These are phyloP conservation scores for Cercospora sojina DNA, from an alignment of 2,329 filamentous ascomycete genomes.

Conservation along the genomic window DNA sequence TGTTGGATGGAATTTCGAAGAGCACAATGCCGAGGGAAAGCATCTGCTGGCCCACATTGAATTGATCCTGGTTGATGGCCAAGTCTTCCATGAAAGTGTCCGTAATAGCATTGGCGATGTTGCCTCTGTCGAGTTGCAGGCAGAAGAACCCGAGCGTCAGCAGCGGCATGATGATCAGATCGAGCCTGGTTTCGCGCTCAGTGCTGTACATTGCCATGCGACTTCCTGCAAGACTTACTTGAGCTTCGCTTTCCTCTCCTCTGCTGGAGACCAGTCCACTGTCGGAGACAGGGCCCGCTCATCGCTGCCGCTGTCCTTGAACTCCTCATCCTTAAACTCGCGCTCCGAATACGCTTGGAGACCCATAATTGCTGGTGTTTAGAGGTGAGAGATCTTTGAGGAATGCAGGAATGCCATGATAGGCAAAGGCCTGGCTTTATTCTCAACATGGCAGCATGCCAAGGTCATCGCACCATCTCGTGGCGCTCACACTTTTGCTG, in stretches of 20 bases:
- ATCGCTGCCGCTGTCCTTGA: constrained; percentile 2
- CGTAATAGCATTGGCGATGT: constrained; percentile 38
- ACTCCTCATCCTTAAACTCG: constrained; percentile 4
- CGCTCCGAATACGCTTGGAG: neutral
- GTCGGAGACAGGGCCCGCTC: constrained; percentile 3
- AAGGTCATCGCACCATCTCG: constrained; percentile 15
- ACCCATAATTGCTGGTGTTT: neutral
- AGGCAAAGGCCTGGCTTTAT: neutral
- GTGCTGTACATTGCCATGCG: neutral
- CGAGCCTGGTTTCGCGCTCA: constrained; percentile 26
- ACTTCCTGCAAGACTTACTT: constrained; percentile 25
- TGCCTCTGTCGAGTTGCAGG: constrained; percentile 36
- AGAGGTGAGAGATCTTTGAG: neutral
- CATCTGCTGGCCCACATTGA: constrained; percentile 39
- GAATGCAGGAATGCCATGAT: neutral
- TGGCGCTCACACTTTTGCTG: constrained; percentile 1
- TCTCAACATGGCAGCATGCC: constrained; percentile 1
- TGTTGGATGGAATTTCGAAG: constrained; percentile 36
- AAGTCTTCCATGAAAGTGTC: constrained; percentile 37
- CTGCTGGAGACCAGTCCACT: constrained; percentile 29
- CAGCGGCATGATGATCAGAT: constrained; percentile 38
- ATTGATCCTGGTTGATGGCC: constrained; percentile 36
- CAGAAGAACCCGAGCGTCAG: constrained; percentile 39
- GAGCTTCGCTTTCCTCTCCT: constrained; percentile 33
- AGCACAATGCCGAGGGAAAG: constrained; percentile 38